Evolutionary conservation across 1,284 basidiomycete species (phyloP).

Genomic region (Amylostereum areolatum): DNA sequence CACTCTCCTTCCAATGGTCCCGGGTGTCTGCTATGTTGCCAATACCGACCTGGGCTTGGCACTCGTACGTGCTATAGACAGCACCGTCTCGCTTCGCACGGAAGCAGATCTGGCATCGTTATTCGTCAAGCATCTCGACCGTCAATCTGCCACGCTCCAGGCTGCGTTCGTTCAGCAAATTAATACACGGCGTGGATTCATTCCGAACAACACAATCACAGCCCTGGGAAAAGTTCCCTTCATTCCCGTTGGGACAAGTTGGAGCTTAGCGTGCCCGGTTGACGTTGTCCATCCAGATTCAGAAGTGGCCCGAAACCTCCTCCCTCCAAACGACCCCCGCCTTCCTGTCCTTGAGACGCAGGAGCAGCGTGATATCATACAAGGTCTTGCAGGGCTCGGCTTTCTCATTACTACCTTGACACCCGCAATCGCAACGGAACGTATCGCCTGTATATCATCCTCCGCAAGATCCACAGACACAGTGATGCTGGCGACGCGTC

Average conservation of each 20-base stretch:
- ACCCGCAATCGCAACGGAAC: slow-evolving; percentile 23
- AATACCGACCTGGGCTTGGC: background rate
- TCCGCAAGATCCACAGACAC: too few species aligned
- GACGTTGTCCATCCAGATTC: background rate
- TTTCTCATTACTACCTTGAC: slow-evolving; percentile 26
- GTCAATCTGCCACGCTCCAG: background rate
- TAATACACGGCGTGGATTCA: too few species aligned
- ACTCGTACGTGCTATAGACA: background rate
- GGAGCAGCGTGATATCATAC: slow-evolving; percentile 13
- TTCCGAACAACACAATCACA: background rate
- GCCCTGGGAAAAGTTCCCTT: background rate
- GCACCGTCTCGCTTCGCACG: background rate
- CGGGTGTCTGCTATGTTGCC: background rate
- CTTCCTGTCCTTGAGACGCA: background rate
- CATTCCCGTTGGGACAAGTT: background rate
- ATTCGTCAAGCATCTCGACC: background rate
- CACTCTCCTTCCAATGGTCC: background rate
- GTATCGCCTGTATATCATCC: slow-evolving; percentile 24
- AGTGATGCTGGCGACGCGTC: too few species aligned
- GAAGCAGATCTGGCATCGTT: background rate
- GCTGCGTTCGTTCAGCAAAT: background rate
- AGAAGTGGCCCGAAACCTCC: background rate
- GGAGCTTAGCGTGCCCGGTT: background rate
- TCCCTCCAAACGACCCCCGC: background rate
- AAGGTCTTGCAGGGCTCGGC: slow-evolving; percentile 18